Evolutionary conservation across 352 stramenopile species (phyloP).

Genomic region (Vaucheria bursata): DNA sequence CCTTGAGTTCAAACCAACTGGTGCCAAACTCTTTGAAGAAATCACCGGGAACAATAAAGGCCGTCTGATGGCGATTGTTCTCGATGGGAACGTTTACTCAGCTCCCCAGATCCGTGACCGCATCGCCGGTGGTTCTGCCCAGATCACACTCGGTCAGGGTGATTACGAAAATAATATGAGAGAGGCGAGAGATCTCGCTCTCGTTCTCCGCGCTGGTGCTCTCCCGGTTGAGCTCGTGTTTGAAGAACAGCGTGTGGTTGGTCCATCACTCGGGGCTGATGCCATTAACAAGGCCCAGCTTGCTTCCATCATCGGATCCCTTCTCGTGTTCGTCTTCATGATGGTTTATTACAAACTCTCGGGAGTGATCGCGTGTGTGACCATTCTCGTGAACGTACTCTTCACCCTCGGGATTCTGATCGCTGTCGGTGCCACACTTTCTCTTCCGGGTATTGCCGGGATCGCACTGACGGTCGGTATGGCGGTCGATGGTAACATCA

Average conservation of each 20-base stretch:
- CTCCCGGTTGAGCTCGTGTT: neutral
- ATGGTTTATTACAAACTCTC: slow-evolving; percentile 1
- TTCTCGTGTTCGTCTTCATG: slow-evolving; percentile 8
- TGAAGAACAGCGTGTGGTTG: neutral
- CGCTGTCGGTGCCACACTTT: neutral
- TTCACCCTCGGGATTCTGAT: neutral
- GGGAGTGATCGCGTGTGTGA: slow-evolving; percentile 2
- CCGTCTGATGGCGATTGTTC: neutral
- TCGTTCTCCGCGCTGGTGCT: neutral
- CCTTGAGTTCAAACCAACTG: neutral
- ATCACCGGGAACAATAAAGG: neutral
- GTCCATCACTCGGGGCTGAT: neutral
- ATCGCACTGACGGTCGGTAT: slow-evolving; percentile 7
- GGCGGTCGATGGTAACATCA: slow-evolving; percentile 10
- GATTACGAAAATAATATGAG: no score
- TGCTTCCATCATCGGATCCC: neutral
- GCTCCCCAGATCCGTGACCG: neutral
- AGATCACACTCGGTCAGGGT: no score
- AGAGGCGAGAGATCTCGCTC: neutral
- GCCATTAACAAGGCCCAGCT: neutral
- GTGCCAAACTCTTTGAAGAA: neutral
- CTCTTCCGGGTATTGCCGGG: slow-evolving; percentile 6
- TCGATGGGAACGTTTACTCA: neutral
- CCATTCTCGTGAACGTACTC: slow-evolving; percentile 12
- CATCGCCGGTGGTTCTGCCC: neutral